phyloP scores from a whole-genome alignment of 768 basidiomycete species.

The Rhizopogon rudus region DNA sequence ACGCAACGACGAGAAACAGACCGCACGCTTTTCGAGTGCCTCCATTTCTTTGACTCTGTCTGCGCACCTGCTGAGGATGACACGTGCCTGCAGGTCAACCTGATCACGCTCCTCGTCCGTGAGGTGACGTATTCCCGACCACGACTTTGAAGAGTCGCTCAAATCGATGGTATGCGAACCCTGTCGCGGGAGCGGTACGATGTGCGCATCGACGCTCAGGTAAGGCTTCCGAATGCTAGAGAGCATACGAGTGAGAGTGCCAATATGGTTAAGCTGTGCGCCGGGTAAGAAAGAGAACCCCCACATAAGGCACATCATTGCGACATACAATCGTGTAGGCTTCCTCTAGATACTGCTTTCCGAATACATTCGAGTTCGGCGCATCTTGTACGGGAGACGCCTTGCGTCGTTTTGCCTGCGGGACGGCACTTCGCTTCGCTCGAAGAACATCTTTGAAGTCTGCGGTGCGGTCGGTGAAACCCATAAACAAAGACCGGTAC shows the following conservation, averaged over 20 bases:
- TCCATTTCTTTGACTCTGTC: slow-evolving; percentile 89
- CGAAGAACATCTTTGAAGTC: slow-evolving; percentile 53
- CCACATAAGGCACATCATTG: neutral
- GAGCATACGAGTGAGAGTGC: slow-evolving; percentile 67
- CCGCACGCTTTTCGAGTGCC: slow-evolving; percentile 80
- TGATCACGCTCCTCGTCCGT: slow-evolving; percentile 93
- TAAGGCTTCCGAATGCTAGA: slow-evolving; percentile 79
- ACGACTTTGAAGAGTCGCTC: slow-evolving; percentile 41
- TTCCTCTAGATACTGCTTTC: slow-evolving; percentile 68
- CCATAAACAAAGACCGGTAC: slow-evolving; percentile 36
- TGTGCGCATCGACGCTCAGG: slow-evolving; percentile 67
- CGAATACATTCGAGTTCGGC: slow-evolving; percentile 37
- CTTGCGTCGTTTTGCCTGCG: slow-evolving; percentile 51
- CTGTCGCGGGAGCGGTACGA: slow-evolving; percentile 48
- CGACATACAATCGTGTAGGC: slow-evolving; percentile 63
- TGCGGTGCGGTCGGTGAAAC: slow-evolving; percentile 52
- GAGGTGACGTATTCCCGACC: slow-evolving; percentile 65
- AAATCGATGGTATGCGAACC: slow-evolving; percentile 52
- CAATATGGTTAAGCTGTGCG: slow-evolving; percentile 66
- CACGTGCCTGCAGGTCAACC: slow-evolving; percentile 87
- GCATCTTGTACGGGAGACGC: slow-evolving; percentile 30
- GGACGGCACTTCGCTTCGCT: slow-evolving; percentile 36
- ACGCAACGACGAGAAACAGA: slow-evolving; percentile 10
- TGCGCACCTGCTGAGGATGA: slow-evolving; percentile 81
- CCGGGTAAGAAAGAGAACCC: neutral